Base-by-base conservation (phyloP, 129 eudicot genomes). In the Centella asiatica region DNA sequence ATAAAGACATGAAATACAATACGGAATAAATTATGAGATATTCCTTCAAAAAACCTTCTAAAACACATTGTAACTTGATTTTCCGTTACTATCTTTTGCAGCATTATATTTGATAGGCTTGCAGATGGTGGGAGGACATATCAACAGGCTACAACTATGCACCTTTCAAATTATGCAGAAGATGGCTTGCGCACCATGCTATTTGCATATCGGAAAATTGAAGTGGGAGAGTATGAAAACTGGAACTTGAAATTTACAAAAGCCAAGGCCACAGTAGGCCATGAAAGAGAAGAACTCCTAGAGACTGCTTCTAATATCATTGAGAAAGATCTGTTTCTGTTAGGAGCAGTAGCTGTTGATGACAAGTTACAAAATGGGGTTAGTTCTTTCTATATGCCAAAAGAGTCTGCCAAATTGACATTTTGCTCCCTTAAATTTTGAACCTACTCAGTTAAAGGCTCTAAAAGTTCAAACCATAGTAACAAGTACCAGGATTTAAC, bases 271-370 rank as follows among this genome's bases (percentile, higher is more conserved):
- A 33, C 74, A 0, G 60, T 78, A 6, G 74, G 85, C 4, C 63
- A 74, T 1, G 77, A 87, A 62, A 53, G 90, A 68, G 95, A 83
- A 2, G 85, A 71, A 34, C 47, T 66, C 28, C 71, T 87, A 5
- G 95, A 87, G 26, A 60, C 64, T 32, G 71, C 78, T 2, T 80
- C 95, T 0, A 87, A 83, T 36, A 52, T 17, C 20, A 87, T 87
- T 53, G 95, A 87, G 75, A 71, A 57, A 49, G 87, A 81, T 22
- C 40, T 87, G 57, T 53, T 80, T 15, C 74, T 87, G 11, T 77
- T 87, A 10, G 95, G 95, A 46, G 90, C 95, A 45, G 80, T 81
- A 3, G 95, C 95, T 1, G 85, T 87, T 1, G 95, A 87, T 64
- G 95, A 87, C 73, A 87, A 87, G 65, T 47, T 87, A 6, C 95